These are phyloP conservation scores for Pichia sp. DNA, from an alignment of 1,139 yeast genomes.

Conservation along the genomic window DNA sequence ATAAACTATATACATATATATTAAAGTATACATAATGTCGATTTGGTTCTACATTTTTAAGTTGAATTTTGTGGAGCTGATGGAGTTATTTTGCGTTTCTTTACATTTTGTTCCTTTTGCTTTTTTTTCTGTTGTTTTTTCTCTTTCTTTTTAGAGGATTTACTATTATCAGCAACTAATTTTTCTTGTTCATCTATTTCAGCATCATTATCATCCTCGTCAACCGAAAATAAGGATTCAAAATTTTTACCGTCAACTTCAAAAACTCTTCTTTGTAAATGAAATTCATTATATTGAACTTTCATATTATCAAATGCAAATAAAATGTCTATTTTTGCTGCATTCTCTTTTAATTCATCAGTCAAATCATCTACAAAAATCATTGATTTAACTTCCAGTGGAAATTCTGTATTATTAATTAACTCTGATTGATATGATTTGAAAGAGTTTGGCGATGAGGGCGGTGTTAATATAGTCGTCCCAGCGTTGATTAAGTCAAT, in stretches of 20 bases:
- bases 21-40: not conserved
- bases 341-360: slow-evolving; percentile 9
- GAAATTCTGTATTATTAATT: slow-evolving; percentile 7
- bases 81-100: not conserved
- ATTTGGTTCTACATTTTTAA: not conserved
- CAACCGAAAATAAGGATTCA: slow-evolving; percentile 16
- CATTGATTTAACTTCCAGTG: slow-evolving; percentile 19
- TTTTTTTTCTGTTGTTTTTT: slow-evolving; percentile 3
- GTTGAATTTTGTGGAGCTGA: not conserved
- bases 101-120: not conserved
- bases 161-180: not conserved
- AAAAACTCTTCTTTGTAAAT: slow-evolving; percentile 29
- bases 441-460: not conserved
- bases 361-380: slow-evolving; percentile 18
- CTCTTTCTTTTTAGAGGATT: not conserved
- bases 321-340: slow-evolving; percentile 27
- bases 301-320: slow-evolving; percentile 63
- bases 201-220: slow-evolving; percentile 11
- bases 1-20: not conserved
- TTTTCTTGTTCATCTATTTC: not conserved
- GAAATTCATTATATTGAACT: slow-evolving; percentile 37
- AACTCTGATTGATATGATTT: not conserved
- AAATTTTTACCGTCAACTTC: slow-evolving; percentile 17
- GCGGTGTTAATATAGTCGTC: slow-evolving; percentile 6
- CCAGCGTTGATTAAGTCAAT: slow-evolving; percentile 3